A percentile compares a stretch with the other conserved stretches of the same genome.
Conservation (phyloP, 345 rosid genomes). For the Eutrema yunnanense region DNA sequence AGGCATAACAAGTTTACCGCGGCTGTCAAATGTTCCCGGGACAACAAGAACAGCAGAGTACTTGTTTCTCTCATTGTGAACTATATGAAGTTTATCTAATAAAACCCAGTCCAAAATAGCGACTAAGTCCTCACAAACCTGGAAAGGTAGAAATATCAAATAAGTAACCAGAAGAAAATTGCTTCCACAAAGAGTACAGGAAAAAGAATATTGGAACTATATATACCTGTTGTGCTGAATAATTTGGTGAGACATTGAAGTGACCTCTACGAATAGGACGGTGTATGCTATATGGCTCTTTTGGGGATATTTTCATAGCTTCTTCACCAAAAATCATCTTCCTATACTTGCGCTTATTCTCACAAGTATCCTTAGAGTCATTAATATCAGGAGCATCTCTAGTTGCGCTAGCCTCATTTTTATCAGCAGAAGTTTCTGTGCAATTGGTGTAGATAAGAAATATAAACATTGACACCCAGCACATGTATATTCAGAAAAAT, state of each 20-base stretch:
- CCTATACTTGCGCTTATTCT: conserved; percentile 41
- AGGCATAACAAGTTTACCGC: conserved; percentile 44
- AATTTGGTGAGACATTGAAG: conserved; percentile 73
- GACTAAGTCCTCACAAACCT: conserved; percentile 82
- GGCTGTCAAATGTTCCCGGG: conserved; percentile 80
- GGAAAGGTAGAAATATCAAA: conserved; percentile 8
- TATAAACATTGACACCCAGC: background rate
- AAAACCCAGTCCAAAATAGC: conserved; percentile 91
- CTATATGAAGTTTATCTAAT: conserved; percentile 59
- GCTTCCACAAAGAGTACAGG: background rate
- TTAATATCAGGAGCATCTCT: conserved; percentile 29
- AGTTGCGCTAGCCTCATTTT: conserved; percentile 28
- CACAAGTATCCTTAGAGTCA: conserved; percentile 33
- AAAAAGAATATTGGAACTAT: background rate
- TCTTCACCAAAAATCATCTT: conserved; percentile 78
- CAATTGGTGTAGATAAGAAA: background rate
- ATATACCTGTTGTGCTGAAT: conserved; percentile 76
- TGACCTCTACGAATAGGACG: conserved; percentile 94
- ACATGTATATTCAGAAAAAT: background rate
- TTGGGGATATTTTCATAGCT: conserved; percentile 63
- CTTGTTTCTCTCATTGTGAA: conserved; percentile 54
- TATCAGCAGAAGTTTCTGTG: conserved; percentile 46
- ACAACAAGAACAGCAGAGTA: conserved; percentile 80
- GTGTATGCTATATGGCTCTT: conserved; percentile 69
- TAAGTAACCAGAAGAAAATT: background rate